Conservation (phyloP, 495 filamentous ascomycete genomes). For the Daldinia decipiens region DNA sequence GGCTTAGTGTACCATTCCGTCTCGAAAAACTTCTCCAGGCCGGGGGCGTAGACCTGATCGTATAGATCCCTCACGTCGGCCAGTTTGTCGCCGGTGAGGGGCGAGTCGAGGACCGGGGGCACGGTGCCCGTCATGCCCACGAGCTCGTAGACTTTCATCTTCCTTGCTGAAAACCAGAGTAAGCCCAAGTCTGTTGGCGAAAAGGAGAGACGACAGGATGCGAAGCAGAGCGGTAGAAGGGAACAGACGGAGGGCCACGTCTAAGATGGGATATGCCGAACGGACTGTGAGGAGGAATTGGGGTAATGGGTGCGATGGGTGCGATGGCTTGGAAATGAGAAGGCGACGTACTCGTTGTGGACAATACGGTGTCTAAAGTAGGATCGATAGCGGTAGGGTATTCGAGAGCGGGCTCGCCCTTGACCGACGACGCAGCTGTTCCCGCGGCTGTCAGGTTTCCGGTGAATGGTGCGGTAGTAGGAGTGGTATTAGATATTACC, state of each 20-base stretch:
- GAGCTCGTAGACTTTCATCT: slow-evolving; percentile 79
- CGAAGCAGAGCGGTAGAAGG: slow-evolving; percentile 40
- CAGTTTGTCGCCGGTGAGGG: slow-evolving; percentile 63
- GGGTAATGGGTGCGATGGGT: slow-evolving; percentile 43
- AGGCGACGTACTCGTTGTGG: slow-evolving; percentile 49
- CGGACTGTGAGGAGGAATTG: slow-evolving; percentile 43
- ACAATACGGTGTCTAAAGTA: slow-evolving; percentile 66
- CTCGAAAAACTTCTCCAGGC: slow-evolving; percentile 83
- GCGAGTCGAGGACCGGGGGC: slow-evolving; percentile 68
- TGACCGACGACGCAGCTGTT: slow-evolving; percentile 64
- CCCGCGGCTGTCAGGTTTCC: slow-evolving; percentile 51
- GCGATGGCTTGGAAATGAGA: slow-evolving; percentile 53
- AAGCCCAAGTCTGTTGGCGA: slow-evolving; percentile 55
- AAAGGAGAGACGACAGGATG: slow-evolving; percentile 42
- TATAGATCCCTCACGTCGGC: slow-evolving; percentile 81
- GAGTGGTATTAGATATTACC: slow-evolving; percentile 46
- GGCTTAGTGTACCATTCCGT: slow-evolving; percentile 79
- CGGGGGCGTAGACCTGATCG: slow-evolving; percentile 77
- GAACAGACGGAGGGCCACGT: slow-evolving; percentile 53
- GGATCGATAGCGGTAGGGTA: slow-evolving; percentile 80
- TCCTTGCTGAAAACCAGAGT: slow-evolving; percentile 69
- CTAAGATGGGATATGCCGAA: slow-evolving; percentile 52
- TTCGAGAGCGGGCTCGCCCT: slow-evolving; percentile 69
- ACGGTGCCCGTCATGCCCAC: slow-evolving; percentile 71
- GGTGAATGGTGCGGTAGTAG: slow-evolving; percentile 34